These are phyloP conservation scores for Takashimella tepidaria DNA, from an alignment of 1,284 basidiomycete genomes.

Conservation along the genomic window DNA sequence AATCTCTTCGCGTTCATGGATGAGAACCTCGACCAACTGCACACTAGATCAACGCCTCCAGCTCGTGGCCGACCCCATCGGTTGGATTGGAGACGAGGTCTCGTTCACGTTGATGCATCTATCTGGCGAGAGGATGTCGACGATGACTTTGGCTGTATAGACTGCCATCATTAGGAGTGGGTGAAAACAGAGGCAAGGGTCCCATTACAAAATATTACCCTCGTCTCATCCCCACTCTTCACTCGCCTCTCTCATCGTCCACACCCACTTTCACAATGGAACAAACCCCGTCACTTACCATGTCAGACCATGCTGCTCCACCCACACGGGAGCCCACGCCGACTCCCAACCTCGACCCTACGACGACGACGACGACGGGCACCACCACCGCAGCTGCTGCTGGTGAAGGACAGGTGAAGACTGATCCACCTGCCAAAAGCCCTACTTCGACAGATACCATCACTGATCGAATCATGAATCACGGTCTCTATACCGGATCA, in stretches of 20 bases:
- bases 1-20: too few relatives aligned
- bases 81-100: too few relatives aligned
- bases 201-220: too few relatives aligned
- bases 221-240: background rate
- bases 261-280: constrained; percentile 10
- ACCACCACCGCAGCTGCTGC: constrained; percentile 10
- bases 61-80: background rate
- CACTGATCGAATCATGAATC: background rate
- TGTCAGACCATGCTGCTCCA: constrained; percentile 11
- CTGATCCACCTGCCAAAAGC: too few relatives aligned
- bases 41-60: background rate
- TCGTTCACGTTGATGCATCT: too few relatives aligned
- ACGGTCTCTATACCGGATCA: constrained; percentile 46
- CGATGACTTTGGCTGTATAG: too few relatives aligned
- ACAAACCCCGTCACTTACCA: constrained; percentile 15
- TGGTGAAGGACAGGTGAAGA: too few relatives aligned
- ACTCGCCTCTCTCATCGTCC: constrained; percentile 3
- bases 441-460: constrained; percentile 1
- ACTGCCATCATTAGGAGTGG: too few relatives aligned
- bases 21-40: too few relatives aligned
- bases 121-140: too few relatives aligned
- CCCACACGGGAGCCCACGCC: constrained; percentile 8
- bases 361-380: background rate
- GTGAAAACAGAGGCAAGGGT: too few relatives aligned
- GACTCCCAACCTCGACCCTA: background rate